Evolutionary conservation across 2,329 filamentous ascomycete genomes (phyloP), one percentile per base, ranked within the genome.

Genomic region (Xylogone sp.): DNA sequence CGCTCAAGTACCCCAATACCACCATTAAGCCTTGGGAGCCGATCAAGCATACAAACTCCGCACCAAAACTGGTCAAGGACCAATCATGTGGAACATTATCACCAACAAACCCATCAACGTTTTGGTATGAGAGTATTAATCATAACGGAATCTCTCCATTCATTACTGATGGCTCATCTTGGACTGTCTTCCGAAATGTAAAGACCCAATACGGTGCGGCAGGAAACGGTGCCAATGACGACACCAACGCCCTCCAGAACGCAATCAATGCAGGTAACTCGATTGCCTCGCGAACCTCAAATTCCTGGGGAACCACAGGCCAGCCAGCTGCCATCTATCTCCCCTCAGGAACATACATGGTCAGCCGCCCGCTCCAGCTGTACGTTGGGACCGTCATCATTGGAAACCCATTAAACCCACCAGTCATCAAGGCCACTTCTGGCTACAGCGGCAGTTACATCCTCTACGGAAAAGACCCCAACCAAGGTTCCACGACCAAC

Each of bases 341-440:
- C 46, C 62, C 62, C 2, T 47, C 55, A 13, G 62, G 62, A 3
- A 65, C 62, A 5, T 65, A 65, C 42, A 20, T 63, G 5, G 54
- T 65, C n/a, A 10, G 59, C 56, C 2, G 46, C 52, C 12, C 53
- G 60, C 2, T 64, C 39, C 45, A 59, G 24, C 50, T 56, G 29
- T 57, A 54, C 31, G 63, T 61, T 50, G 53, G 55, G 42, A 64
- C 60, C 6, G 53, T 61, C 34, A 50, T 65, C n/a, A 56, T 64
- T 48, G 62, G 62, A 1, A 57, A 65, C 45, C 59, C 62, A 18
- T 63, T 59, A 21, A 45, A 55, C 56, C 70, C 85, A 7, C 90
- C 93, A 0, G 84, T 84, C 0, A 75, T 96, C 68, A 90, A 92
- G 73, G 87, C 87, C 2, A 68, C 81, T 1, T 65, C 83, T 29